Conservation (phyloP, 2,329 filamentous ascomycete genomes). For the Septoria petroselini region DNA sequence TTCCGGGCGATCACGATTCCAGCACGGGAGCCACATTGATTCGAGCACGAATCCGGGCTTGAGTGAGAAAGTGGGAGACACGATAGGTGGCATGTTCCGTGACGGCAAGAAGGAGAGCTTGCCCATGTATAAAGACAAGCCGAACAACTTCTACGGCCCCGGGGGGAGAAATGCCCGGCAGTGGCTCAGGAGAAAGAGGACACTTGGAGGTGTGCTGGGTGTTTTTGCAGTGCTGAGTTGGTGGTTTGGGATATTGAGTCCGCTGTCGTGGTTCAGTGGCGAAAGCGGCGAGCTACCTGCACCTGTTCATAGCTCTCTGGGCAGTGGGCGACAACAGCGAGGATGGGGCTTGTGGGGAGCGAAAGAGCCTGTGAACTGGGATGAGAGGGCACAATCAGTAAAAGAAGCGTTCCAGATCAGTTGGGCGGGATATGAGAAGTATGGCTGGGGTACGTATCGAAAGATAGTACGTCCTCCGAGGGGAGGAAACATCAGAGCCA, state of each 20-base stretch:
- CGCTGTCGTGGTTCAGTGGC: conserved; percentile 29
- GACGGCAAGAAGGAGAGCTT: conserved; percentile 56
- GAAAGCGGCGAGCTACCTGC: background rate
- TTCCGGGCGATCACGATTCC: conserved; percentile 25
- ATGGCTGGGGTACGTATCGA: conserved; percentile 78
- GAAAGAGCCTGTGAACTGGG: conserved; percentile 62
- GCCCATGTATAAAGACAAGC: conserved; percentile 99
- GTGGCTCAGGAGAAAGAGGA: conserved; percentile 57
- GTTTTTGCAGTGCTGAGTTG: conserved; percentile 60
- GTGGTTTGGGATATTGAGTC: conserved; percentile 63
- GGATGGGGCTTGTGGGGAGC: conserved; percentile 57
- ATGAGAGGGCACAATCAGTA: conserved; percentile 71
- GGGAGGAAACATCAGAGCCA: conserved; percentile 4
- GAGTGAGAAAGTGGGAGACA: conserved; percentile 54
- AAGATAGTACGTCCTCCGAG: conserved; percentile 19
- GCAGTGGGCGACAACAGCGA: conserved; percentile 37
- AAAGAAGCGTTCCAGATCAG: conserved; percentile 86
- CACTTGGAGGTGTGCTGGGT: conserved; percentile 54
- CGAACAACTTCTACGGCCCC: conserved; percentile 67
- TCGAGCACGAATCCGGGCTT: conserved; percentile 31
- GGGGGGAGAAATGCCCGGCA: conserved; percentile 46
- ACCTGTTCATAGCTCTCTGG: background rate
- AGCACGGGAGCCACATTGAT: conserved; percentile 14
- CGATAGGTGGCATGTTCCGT: conserved; percentile 64
- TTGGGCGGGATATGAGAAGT: conserved; percentile 87